These are phyloP conservation scores for Lodderomyces parapsilosis DNA, from an alignment of 1,139 yeast genomes.

Conservation along the genomic window DNA sequence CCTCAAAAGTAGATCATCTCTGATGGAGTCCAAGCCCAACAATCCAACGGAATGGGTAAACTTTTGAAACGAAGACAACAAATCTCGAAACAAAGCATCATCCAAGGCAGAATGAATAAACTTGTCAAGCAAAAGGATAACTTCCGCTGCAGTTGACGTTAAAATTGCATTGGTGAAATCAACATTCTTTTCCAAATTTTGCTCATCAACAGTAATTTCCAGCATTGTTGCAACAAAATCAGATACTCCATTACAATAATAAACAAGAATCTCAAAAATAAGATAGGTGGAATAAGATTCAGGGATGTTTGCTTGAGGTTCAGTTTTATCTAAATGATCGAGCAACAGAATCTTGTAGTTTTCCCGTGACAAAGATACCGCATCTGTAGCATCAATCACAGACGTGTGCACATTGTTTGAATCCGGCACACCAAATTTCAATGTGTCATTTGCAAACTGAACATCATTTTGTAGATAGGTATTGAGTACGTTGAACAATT, in stretches of 20 bases:
- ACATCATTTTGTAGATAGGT: slow-evolving; percentile 28
- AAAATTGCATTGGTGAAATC: slow-evolving; percentile 42
- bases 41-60: slow-evolving; percentile 81
- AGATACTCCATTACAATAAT: slow-evolving; percentile 70
- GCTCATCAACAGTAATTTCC: slow-evolving; percentile 19
- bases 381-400: background rate
- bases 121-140: slow-evolving; percentile 46
- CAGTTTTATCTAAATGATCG: slow-evolving; percentile 76
- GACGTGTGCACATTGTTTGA: background rate
- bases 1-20: slow-evolving; percentile 60
- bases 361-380: slow-evolving; percentile 23
- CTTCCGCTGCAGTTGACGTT: slow-evolving; percentile 43
- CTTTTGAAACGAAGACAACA: slow-evolving; percentile 74
- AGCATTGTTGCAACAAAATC: slow-evolving; percentile 41
- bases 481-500: slow-evolving; percentile 51
- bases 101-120: slow-evolving; percentile 69
- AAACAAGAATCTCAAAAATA: slow-evolving; percentile 51
- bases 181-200: slow-evolving; percentile 33
- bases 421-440: slow-evolving; percentile 21
- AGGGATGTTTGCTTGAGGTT: slow-evolving; percentile 63
- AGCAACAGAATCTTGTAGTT: slow-evolving; percentile 54
- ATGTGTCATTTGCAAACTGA: slow-evolving; percentile 33
- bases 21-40: slow-evolving; percentile 51
- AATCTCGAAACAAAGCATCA: slow-evolving; percentile 57
- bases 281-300: slow-evolving; percentile 62